Percentiles rank a stretch among this genome's conserved stretches.
Evolutionary conservation across 257 asterid species (phyloP).

Genomic region (Schizonepeta tenuifolia): DNA sequence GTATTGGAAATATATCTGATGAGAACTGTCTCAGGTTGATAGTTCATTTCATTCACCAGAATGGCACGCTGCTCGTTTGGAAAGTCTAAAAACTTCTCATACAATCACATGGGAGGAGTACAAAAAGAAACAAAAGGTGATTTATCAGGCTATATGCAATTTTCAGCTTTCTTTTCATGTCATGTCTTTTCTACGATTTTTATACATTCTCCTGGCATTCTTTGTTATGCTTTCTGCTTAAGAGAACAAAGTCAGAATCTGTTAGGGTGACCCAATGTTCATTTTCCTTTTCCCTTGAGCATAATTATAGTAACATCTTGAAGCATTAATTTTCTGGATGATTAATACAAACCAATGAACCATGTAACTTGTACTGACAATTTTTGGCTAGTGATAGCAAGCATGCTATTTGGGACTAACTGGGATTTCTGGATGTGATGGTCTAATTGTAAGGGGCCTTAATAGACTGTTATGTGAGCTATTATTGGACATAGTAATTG

Average conservation of each 20-base stretch:
- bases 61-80: slow-evolving; percentile 99
- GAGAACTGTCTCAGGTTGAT: slow-evolving; percentile 94
- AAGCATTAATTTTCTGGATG: too few relatives aligned
- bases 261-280: neutral
- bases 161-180: slow-evolving; percentile 5
- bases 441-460: slow-evolving; percentile 4
- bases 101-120: slow-evolving; percentile 96
- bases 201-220: slow-evolving; percentile 2
- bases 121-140: slow-evolving; percentile 94
- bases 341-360: neutral
- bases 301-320: slow-evolving; percentile 6
- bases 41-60: slow-evolving; percentile 99
- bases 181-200: slow-evolving; percentile 1
- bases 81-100: slow-evolving; percentile 93
- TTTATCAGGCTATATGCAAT: slow-evolving; percentile 19
- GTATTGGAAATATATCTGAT: slow-evolving; percentile 59
- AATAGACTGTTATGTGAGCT: too few relatives aligned
- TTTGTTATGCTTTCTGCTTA: neutral
- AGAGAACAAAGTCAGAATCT: neutral
- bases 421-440: slow-evolving; percentile 9
- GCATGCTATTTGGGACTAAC: too few relatives aligned
- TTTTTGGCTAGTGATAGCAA: neutral
- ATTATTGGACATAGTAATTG: neutral
- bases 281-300: neutral
- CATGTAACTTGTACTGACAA: neutral